These are phyloP conservation scores for Pyronema domesticum DNA, from an alignment of 495 filamentous ascomycete genomes.

Conservation along the genomic window DNA sequence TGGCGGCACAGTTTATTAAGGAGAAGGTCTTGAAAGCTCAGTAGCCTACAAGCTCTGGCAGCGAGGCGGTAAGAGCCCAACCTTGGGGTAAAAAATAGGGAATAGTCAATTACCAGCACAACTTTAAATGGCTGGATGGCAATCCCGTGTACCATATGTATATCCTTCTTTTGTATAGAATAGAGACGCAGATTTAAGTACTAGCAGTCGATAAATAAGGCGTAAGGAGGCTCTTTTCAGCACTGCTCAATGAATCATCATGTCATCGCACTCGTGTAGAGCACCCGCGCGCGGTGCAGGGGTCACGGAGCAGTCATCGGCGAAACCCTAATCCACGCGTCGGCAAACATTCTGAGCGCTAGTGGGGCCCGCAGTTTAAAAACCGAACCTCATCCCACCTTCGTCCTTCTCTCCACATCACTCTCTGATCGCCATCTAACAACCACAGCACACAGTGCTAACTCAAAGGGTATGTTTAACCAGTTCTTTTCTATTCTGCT, in stretches of 20 bases:
- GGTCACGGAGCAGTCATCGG: neutral
- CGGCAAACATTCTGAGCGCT: neutral
- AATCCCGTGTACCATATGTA: slow-evolving; percentile 3
- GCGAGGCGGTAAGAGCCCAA: neutral
- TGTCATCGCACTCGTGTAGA: too few species aligned
- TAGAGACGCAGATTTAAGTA: neutral
- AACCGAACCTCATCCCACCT: neutral
- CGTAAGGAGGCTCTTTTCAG: too few species aligned
- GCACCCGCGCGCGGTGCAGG: neutral
- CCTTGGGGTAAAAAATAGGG: neutral
- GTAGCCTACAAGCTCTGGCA: neutral
- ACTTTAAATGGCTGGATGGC: neutral
- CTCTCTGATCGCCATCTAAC: neutral
- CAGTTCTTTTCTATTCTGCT: neutral
- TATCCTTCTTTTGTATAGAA: slow-evolving; percentile 3
- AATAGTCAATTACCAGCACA: neutral
- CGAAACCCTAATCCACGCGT: neutral
- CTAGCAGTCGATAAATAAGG: neutral
- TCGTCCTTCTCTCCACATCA: neutral
- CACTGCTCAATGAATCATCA: too few species aligned
- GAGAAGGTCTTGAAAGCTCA: slow-evolving; percentile 47
- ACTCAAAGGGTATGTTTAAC: slow-evolving; percentile 1
- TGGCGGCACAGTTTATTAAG: slow-evolving; percentile 53
- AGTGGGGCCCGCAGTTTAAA: neutral
- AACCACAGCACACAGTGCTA: neutral